phyloP scores from a whole-genome alignment of 2,329 filamentous ascomycete genomes.

The Coniella vitis region DNA sequence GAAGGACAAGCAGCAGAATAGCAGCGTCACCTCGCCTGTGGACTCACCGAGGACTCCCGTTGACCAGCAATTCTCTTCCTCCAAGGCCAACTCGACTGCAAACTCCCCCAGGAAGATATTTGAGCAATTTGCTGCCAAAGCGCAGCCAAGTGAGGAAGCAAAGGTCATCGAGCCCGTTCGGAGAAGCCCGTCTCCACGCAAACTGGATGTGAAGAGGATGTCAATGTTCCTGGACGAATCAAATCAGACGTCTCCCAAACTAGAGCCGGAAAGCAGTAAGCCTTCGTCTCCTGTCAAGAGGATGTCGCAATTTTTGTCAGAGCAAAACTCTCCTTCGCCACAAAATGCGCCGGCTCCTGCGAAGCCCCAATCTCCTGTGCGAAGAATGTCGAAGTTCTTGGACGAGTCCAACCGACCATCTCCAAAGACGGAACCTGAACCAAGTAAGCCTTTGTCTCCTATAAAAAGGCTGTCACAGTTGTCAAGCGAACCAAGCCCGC shows the following conservation, averaged over 20 bases:
- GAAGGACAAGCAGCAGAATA: background rate
- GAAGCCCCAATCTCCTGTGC: slow-evolving; percentile 14
- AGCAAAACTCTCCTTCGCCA: slow-evolving; percentile 10
- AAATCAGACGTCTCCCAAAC: slow-evolving; percentile 21
- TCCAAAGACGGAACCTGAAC: slow-evolving; percentile 18
- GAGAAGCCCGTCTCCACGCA: slow-evolving; percentile 40
- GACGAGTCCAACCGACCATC: background rate
- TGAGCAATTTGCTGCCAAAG: slow-evolving; percentile 24
- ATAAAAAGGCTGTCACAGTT: slow-evolving; percentile 13
- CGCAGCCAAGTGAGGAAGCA: slow-evolving; percentile 21
- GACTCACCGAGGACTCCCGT: slow-evolving; percentile 15
- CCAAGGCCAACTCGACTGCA: slow-evolving; percentile 17
- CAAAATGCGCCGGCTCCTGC: slow-evolving; percentile 20
- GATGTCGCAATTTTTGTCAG: slow-evolving; percentile 39
- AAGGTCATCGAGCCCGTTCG: slow-evolving; percentile 34
- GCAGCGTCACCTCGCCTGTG: slow-evolving; percentile 15
- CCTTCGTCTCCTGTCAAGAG: slow-evolving; percentile 30
- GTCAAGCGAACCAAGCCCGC: too few species aligned
- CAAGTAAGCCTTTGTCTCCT: slow-evolving; percentile 2
- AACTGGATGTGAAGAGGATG: slow-evolving; percentile 52
- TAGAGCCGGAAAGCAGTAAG: slow-evolving; percentile 23
- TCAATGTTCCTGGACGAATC: slow-evolving; percentile 49
- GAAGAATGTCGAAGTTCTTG: background rate
- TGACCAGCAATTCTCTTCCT: slow-evolving; percentile 20
- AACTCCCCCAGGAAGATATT: slow-evolving; percentile 26